These are phyloP conservation scores for Dactylellina haptotyla DNA, from an alignment of 2,329 filamentous ascomycete genomes.

Conservation along the genomic window DNA sequence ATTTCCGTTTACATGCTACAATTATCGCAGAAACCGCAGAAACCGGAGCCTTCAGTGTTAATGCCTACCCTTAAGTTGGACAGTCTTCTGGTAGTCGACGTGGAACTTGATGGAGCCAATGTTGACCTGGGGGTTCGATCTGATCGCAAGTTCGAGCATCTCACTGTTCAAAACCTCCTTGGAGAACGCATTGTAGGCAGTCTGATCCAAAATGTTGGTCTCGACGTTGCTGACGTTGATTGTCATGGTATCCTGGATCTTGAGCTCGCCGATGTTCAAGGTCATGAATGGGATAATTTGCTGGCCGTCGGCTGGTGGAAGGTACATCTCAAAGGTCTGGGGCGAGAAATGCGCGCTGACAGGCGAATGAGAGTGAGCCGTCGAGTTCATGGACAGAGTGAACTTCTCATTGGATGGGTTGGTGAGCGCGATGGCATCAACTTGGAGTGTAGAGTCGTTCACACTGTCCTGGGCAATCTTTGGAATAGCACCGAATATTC, in stretches of 20 bases:
- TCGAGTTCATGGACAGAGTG: constrained; percentile 69
- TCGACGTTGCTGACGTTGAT: constrained; percentile 68
- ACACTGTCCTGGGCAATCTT: constrained; percentile 70
- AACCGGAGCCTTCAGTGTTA: not conserved
- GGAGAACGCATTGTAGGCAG: constrained; percentile 69
- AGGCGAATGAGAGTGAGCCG: constrained; percentile 66
- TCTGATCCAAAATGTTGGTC: constrained; percentile 63
- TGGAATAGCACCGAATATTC: constrained; percentile 69
- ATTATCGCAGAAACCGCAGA: not conserved
- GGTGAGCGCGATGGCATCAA: constrained; percentile 67
- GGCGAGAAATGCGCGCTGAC: constrained; percentile 61
- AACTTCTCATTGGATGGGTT: constrained; percentile 64
- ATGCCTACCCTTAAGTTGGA: constrained; percentile 65
- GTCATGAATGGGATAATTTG: constrained; percentile 66
- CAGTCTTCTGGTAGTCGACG: constrained; percentile 69
- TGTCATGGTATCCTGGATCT: constrained; percentile 64
- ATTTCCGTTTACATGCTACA: not conserved
- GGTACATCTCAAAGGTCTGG: constrained; percentile 66
- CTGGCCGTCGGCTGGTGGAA: constrained; percentile 63
- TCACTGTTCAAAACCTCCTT: constrained; percentile 67
- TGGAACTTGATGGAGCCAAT: constrained; percentile 66
- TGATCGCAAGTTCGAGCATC: constrained; percentile 66
- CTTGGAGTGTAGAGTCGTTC: constrained; percentile 66
- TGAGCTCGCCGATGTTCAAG: constrained; percentile 67
- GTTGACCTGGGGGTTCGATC: constrained; percentile 67